These are phyloP conservation scores for Gnaphalium uliginosum DNA, from an alignment of 129 eudicot species.

Conservation along the genomic window DNA sequence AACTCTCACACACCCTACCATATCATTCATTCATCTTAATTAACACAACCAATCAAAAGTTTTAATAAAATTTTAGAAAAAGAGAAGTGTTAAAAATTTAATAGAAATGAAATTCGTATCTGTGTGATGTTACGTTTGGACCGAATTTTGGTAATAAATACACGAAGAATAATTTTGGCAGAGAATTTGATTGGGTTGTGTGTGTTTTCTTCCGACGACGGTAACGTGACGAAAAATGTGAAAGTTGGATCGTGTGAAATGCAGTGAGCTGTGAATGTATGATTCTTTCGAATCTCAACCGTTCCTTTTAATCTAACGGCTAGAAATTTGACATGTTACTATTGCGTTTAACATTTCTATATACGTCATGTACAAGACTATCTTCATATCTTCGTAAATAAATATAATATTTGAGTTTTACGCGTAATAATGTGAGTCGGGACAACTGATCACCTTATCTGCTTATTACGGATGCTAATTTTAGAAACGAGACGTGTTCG, in stretches of 20 bases:
- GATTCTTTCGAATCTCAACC: too few species aligned
- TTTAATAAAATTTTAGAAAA: too few species aligned
- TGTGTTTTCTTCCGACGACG: conserved; percentile 27
- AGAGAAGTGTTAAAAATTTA: too few species aligned
- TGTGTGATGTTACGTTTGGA: too few species aligned
- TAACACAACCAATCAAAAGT: too few species aligned
- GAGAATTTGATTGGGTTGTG: conserved; percentile 30
- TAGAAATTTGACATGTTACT: conserved; percentile 4
- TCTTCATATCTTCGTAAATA: too few species aligned
- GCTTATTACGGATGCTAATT: too few species aligned
- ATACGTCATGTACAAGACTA: background rate
- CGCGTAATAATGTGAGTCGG: background rate
- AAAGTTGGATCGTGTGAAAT: too few species aligned
- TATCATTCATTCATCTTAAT: background rate
- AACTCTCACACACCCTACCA: background rate
- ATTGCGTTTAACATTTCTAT: background rate
- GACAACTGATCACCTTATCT: too few species aligned
- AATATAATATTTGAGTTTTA: background rate
- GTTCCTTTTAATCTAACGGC: too few species aligned
- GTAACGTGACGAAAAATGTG: conserved; percentile 22
- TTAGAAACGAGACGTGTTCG: too few species aligned
- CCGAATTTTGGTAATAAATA: conserved; percentile 14
- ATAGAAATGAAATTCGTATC: too few species aligned
- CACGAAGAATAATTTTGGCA: background rate
- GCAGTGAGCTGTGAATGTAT: background rate